A percentile compares a stretch with the other conserved stretches of the same genome.
Conservation (phyloP, 306 rosid species). For the Trifolium subterraneum region DNA sequence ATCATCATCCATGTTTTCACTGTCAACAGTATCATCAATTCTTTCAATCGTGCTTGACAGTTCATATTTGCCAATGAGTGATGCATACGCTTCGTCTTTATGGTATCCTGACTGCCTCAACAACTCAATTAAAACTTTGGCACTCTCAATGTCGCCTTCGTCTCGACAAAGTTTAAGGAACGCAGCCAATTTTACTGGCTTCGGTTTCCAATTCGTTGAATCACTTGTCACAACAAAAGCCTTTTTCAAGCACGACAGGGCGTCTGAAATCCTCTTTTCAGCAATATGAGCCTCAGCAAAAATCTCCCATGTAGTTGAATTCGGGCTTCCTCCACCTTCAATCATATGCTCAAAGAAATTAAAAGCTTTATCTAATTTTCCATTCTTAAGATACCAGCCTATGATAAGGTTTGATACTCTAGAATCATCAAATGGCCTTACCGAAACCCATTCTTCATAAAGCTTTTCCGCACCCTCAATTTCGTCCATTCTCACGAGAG, state of each 20-base stretch:
- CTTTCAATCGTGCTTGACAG: constrained; percentile 30
- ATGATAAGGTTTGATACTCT: constrained; percentile 79
- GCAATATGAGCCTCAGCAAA: constrained; percentile 66
- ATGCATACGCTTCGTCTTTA: constrained; percentile 56
- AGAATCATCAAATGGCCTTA: constrained; percentile 72
- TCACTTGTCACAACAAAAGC: constrained; percentile 62
- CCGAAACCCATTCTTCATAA: constrained; percentile 77
- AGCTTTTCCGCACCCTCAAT: constrained; percentile 78
- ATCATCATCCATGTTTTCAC: too few species aligned
- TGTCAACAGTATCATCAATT: constrained; percentile 33
- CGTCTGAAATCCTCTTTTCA: constrained; percentile 59
- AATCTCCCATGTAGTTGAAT: constrained; percentile 86
- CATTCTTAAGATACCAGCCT: constrained; percentile 58
- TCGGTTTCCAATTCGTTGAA: constrained; percentile 81
- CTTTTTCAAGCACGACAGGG: constrained; percentile 74
- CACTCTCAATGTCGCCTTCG: constrained; percentile 56
- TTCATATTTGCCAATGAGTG: constrained; percentile 54
- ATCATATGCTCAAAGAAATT: constrained; percentile 62
- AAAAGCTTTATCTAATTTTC: constrained; percentile 62
- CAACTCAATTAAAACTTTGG: constrained; percentile 56
- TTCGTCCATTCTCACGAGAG: constrained; percentile 77
- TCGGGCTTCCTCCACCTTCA: constrained; percentile 73
- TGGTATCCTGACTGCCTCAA: constrained; percentile 61
- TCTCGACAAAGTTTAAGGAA: constrained; percentile 66
- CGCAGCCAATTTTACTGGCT: constrained; percentile 54